Conservation (phyloP, 1,139 yeast species). For the Yamadazyma trypodendri region DNA sequence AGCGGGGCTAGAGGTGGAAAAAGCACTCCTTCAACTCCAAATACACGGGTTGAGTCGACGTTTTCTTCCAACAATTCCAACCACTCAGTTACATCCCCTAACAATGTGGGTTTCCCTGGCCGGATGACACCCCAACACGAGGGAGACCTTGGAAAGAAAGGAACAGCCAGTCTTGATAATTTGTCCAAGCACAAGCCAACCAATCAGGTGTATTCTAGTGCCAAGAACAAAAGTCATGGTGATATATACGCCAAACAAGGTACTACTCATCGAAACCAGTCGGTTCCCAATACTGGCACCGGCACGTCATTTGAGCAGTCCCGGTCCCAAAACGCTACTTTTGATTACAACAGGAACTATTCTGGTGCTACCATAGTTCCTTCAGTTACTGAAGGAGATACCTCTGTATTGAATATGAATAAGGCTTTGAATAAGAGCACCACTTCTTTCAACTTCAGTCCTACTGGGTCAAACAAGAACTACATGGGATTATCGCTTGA, state of each 20-base stretch:
- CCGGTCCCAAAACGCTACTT: neutral
- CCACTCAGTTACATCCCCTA: slow-evolving; percentile 3
- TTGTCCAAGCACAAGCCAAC: neutral
- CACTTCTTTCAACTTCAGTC: slow-evolving; percentile 17
- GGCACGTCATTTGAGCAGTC: neutral
- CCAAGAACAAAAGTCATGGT: slow-evolving; percentile 9
- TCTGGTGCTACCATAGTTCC: neutral
- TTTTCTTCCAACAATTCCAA: slow-evolving; percentile 3
- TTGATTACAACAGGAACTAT: neutral
- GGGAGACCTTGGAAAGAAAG: neutral
- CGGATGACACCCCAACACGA: too few relatives aligned
- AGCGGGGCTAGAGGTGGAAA: slow-evolving; percentile 1
- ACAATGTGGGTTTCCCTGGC: neutral
- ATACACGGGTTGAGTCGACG: slow-evolving; percentile 4
- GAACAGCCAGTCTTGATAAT: neutral
- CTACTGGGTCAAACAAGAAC: slow-evolving; percentile 21
- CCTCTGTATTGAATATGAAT: neutral
- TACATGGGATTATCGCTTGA: slow-evolving; percentile 32
- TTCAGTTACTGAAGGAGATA: neutral
- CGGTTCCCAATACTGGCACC: neutral
- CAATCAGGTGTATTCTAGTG: neutral
- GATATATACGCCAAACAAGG: slow-evolving; percentile 4
- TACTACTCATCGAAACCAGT: neutral
- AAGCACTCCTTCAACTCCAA: slow-evolving; percentile 8
- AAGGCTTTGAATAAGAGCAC: neutral